Conservation (phyloP, 1,284 basidiomycete genomes). For the Malassezia cuniculi region DNA sequence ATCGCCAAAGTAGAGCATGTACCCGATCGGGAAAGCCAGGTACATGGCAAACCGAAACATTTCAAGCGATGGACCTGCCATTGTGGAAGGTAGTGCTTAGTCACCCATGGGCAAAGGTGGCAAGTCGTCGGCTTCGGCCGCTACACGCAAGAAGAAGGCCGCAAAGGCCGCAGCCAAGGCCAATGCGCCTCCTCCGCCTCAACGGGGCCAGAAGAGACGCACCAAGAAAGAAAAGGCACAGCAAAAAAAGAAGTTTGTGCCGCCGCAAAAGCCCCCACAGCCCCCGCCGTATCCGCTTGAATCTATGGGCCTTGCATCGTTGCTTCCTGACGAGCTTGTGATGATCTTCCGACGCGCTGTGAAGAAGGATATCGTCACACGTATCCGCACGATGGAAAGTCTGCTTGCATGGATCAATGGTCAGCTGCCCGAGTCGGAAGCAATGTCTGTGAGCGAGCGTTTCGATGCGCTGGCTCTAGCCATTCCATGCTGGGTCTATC, state of each 20-base stretch:
- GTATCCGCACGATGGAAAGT: conserved; percentile 74
- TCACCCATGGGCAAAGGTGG: conserved; percentile 15
- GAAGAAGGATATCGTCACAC: conserved; percentile 84
- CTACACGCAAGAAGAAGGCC: conserved; percentile 43
- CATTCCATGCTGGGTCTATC: conserved; percentile 85
- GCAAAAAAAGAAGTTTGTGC: conserved; percentile 38
- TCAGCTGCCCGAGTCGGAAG: conserved; percentile 8
- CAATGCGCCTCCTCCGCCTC: conserved; percentile 17
- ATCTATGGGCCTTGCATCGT: conserved; percentile 59
- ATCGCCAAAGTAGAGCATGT: conserved; percentile 16
- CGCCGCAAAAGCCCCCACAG: conserved; percentile 54
- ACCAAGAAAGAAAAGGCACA: conserved; percentile 29
- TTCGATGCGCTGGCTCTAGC: conserved; percentile 53
- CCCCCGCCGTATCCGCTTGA: conserved; percentile 81
- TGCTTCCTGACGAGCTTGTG: conserved; percentile 57
- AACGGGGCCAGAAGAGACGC: conserved; percentile 34
- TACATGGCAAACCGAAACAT: conserved; percentile 15
- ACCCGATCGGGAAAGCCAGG: conserved; percentile 9
- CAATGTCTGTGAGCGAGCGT: conserved; percentile 19
- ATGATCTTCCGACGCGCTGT: conserved; percentile 67
- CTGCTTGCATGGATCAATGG: conserved; percentile 57
- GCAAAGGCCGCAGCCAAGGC: conserved; percentile 28
- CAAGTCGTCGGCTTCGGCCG: conserved; percentile 42
- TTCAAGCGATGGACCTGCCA: conserved; percentile 12
- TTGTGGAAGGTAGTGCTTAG: neutral